Percentiles rank a stretch among this genome's conserved stretches.
Evolutionary conservation across 495 filamentous ascomycete species (phyloP).

Genomic region (Annulohypoxylon nitens): DNA sequence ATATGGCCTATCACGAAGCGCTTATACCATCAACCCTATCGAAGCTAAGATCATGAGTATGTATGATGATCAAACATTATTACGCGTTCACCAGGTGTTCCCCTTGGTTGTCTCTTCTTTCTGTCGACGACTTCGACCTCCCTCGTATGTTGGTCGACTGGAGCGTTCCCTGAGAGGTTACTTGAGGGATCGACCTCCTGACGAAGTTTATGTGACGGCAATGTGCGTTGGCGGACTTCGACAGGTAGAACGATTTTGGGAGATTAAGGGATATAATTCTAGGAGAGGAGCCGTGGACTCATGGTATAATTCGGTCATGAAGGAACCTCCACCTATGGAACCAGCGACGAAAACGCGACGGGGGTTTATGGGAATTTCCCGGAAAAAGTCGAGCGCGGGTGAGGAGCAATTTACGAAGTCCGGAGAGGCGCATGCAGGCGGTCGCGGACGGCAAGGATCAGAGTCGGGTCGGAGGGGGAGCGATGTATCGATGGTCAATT

Average conservation of each 20-base stretch:
- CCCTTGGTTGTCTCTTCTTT: conserved; percentile 69
- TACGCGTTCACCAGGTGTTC: conserved; percentile 68
- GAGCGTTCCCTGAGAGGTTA: conserved; percentile 70
- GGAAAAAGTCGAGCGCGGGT: conserved; percentile 61
- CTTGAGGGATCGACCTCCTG: conserved; percentile 65
- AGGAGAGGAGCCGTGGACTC: conserved; percentile 65
- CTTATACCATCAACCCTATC: conserved; percentile 65
- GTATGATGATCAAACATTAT: conserved; percentile 68
- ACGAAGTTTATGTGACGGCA: conserved; percentile 68
- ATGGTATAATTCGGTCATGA: conserved; percentile 64
- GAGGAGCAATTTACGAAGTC: conserved; percentile 34
- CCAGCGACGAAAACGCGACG: conserved; percentile 60
- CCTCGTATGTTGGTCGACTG: conserved; percentile 67
- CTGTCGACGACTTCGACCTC: conserved; percentile 66
- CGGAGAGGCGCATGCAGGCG: conserved; percentile 29
- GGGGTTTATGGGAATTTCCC: conserved; percentile 59
- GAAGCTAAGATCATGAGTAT: conserved; percentile 67
- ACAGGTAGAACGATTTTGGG: conserved; percentile 68
- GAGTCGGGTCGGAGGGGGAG: conserved; percentile 48
- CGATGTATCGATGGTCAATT: conserved; percentile 52
- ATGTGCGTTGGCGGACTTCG: conserved; percentile 67
- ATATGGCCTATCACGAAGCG: conserved; percentile 53
- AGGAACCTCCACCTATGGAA: conserved; percentile 53
- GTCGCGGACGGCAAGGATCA: conserved; percentile 49
- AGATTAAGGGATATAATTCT: conserved; percentile 69